A percentile compares a stretch with the other conserved stretches of the same genome.
phyloP scores from a whole-genome alignment of 805 yeast species.

The Wickerhamiella siamensis region DNA sequence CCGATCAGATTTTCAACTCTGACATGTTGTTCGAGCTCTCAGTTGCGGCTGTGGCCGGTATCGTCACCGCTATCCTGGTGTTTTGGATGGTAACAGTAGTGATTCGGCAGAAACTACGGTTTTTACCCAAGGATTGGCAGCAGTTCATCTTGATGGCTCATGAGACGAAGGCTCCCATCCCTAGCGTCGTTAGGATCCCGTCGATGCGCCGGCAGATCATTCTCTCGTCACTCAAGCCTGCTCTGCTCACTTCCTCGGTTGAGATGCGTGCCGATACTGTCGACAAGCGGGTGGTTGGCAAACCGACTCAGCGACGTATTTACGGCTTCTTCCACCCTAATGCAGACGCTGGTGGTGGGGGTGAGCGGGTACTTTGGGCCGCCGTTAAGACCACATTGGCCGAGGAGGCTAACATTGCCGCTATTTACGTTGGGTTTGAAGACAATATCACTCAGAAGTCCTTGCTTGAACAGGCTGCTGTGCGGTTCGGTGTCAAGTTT shows the following conservation, averaged over 20 bases:
- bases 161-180: conserved; percentile 14
- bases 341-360: conserved; percentile 96
- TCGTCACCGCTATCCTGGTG: conserved; percentile 6
- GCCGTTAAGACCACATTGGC: conserved; percentile 62
- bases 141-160: conserved; percentile 11
- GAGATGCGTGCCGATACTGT: conserved; percentile 9
- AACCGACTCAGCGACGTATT: conserved; percentile 28
- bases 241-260: conserved; percentile 16
- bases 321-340: conserved; percentile 92
- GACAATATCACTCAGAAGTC: conserved; percentile 29
- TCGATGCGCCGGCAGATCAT: conserved; percentile 29
- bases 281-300: conserved; percentile 10
- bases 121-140: conserved; percentile 14
- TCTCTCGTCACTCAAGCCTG: conserved; percentile 22
- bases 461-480: conserved; percentile 30
- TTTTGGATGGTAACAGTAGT: conserved; percentile 8
- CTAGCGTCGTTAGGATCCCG: conserved; percentile 17
- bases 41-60: background rate
- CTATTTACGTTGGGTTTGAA: conserved; percentile 55
- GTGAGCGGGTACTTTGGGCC: conserved; percentile 93
- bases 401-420: conserved; percentile 37
- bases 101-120: conserved; percentile 12
- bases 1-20: background rate
- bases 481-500: conserved; percentile 41
- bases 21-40: background rate